Percentiles rank a stretch among this genome's conserved stretches.
Conservation (phyloP, 2,329 filamentous ascomycete species). For the Nemania sp. region DNA sequence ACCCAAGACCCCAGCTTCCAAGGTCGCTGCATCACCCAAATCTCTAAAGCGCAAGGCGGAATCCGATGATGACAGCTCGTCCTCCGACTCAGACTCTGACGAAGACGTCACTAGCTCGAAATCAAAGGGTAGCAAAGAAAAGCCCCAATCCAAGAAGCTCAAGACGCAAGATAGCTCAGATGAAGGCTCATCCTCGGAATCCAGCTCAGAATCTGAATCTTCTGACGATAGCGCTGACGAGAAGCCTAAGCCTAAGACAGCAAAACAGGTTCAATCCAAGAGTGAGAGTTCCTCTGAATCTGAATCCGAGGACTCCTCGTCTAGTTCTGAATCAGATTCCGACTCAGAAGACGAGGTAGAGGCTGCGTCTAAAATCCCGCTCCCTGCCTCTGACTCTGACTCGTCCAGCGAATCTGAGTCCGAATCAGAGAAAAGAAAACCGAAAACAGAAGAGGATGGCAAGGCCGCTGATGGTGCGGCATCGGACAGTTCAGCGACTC, state of each 20-base stretch:
- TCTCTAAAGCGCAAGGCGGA: constrained; percentile 61
- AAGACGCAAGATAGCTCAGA: constrained; percentile 45
- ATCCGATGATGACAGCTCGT: constrained; percentile 46
- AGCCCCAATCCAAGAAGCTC: constrained; percentile 52
- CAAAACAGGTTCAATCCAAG: constrained; percentile 41
- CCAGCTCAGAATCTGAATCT: constrained; percentile 39
- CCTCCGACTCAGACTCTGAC: constrained; percentile 44
- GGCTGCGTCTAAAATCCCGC: constrained; percentile 45
- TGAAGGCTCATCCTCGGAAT: constrained; percentile 45
- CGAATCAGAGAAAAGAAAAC: constrained; percentile 45
- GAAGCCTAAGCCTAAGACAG: constrained; percentile 22
- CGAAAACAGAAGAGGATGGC: constrained; percentile 30
- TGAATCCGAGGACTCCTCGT: constrained; percentile 37
- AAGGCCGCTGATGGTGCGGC: constrained; percentile 37
- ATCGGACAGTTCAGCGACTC: constrained; percentile 52
- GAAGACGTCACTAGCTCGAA: constrained; percentile 43
- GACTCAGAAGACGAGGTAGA: constrained; percentile 38
- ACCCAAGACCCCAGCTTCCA: constrained; percentile 33
- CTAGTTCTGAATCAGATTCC: constrained; percentile 39
- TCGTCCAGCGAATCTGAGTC: constrained; percentile 43
- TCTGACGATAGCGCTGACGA: constrained; percentile 39
- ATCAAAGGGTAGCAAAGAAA: constrained; percentile 47
- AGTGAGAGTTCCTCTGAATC: constrained; percentile 44
- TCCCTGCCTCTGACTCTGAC: constrained; percentile 50
- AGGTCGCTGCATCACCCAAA: constrained; percentile 29